Conservation (phyloP, 2,329 filamentous ascomycete genomes). For the Penicillium occitanis region DNA sequence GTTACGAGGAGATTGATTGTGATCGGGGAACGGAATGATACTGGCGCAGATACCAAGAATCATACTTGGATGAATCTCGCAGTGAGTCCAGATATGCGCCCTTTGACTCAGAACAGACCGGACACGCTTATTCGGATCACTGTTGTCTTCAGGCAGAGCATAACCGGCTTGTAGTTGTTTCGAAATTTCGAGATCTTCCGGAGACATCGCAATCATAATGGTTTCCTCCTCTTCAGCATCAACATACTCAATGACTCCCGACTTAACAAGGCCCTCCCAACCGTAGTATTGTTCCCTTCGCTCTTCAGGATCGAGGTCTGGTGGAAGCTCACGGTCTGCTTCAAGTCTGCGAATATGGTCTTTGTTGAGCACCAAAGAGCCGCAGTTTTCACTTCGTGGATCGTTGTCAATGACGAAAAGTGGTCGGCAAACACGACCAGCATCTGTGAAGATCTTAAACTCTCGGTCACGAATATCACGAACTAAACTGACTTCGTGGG, state of each 20-base stretch:
- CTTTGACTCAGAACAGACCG: conserved; percentile 84
- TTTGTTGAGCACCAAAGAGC: conserved; percentile 78
- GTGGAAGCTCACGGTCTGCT: conserved; percentile 65
- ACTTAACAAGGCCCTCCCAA: conserved; percentile 81
- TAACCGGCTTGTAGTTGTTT: conserved; percentile 68
- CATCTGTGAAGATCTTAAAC: conserved; percentile 98
- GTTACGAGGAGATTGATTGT: conserved; percentile 97
- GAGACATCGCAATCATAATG: conserved; percentile 98
- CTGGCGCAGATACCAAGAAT: conserved; percentile 97
- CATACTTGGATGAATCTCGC: conserved; percentile 99
- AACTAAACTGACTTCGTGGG: conserved; percentile 89
- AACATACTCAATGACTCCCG: conserved; percentile 89
- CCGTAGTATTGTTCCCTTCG: conserved; percentile 66
- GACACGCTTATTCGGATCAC: conserved; percentile 79
- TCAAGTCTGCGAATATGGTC: conserved; percentile 78
- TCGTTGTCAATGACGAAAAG: conserved; percentile 93
- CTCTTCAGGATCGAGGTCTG: conserved; percentile 60
- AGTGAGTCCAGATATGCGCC: conserved; percentile 93
- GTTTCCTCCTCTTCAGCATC: conserved; percentile 99
- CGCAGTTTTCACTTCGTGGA: conserved; percentile 68
- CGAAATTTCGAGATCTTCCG: conserved; percentile 84
- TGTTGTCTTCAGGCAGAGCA: conserved; percentile 57
- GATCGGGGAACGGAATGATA: conserved; percentile 99
- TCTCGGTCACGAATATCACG: conserved; percentile 95
- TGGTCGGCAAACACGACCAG: conserved; percentile 89